Percentiles rank a stretch among this genome's conserved stretches.
Conservation (phyloP, 345 rosid species). For the Rhodomyrtus tomentosa region DNA sequence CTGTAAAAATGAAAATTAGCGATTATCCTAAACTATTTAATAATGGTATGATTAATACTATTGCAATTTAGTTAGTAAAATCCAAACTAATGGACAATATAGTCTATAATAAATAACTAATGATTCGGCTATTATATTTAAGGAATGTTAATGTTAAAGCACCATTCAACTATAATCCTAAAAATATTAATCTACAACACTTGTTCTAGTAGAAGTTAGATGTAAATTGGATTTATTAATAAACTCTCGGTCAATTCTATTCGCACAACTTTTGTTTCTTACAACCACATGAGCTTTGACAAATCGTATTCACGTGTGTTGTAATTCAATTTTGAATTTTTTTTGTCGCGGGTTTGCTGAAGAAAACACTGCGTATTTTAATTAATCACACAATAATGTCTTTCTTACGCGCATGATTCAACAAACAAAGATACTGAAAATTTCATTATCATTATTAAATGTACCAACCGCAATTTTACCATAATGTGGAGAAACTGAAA, state of each 20-base stretch:
- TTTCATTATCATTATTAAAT: too few species aligned
- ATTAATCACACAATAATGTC: neutral
- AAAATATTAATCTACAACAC: neutral
- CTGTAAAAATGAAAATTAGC: neutral
- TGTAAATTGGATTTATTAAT: neutral
- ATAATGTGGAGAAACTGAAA: rapidly evolving
- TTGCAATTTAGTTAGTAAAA: neutral
- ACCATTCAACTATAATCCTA: neutral
- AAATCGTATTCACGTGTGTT: neutral
- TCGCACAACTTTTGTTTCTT: neutral
- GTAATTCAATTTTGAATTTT: neutral
- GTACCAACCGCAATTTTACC: neutral
- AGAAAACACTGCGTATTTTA: neutral
- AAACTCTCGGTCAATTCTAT: neutral
- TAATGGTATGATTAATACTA: neutral
- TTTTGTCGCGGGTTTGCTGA: neutral
- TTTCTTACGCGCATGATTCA: neutral
- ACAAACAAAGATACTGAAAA: neutral
- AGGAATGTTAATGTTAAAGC: neutral
- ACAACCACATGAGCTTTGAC: neutral
- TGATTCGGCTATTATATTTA: neutral
- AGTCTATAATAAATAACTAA: neutral
- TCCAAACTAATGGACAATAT: neutral
- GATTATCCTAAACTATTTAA: neutral
- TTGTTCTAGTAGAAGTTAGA: neutral